Evolutionary conservation across 306 rosid species (phyloP).

Genomic region (Prunus mira): DNA sequence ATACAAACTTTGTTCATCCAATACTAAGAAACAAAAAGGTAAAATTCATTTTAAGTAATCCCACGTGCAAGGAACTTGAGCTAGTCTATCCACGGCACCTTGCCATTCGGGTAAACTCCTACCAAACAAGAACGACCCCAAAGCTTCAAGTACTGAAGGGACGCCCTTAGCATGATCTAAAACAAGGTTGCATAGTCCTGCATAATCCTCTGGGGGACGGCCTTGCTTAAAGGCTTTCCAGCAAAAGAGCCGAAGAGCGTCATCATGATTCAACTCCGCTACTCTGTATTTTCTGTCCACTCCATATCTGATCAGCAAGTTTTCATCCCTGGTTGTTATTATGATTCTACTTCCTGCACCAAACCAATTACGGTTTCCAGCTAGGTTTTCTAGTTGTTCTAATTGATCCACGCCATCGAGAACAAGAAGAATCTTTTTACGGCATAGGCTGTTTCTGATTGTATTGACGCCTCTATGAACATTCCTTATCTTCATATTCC

Average conservation of each 20-base stretch:
- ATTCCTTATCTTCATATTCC: background rate
- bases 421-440: background rate
- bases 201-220: background rate
- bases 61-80: background rate
- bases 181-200: background rate
- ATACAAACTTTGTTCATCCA: too few species aligned
- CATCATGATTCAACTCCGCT: background rate
- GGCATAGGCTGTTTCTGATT: background rate
- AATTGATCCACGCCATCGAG: background rate
- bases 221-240: slow-evolving; percentile 12
- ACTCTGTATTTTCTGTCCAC: background rate
- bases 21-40: too few species aligned
- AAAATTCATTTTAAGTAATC: background rate
- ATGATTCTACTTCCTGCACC: slow-evolving; percentile 9
- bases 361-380: background rate
- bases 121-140: background rate
- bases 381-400: background rate
- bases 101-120: background rate
- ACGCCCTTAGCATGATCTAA: background rate
- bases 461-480: background rate
- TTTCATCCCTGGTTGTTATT: slow-evolving; percentile 8
- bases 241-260: slow-evolving; percentile 13
- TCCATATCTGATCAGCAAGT: background rate
- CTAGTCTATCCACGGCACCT: background rate
- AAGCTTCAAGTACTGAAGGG: slow-evolving; percentile 5